Conservation (phyloP, 1,139 yeast species). For the Hemisphaericaspora xylofermentans region DNA sequence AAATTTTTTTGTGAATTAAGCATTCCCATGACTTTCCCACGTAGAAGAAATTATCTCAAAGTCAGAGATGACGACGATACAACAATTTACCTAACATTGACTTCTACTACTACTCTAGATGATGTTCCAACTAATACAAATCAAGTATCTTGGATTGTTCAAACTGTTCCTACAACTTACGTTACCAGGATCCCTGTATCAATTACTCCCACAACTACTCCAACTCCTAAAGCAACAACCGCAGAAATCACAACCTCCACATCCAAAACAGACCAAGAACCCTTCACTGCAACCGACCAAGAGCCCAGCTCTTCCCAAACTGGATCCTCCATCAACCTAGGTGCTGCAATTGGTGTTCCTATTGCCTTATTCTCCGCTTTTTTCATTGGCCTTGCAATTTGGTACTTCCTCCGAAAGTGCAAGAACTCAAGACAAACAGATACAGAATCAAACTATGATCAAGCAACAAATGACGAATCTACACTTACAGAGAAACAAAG, state of each 20-base stretch:
- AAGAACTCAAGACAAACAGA: constrained; percentile 14
- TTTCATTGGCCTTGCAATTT: constrained; percentile 22
- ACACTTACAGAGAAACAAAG: not conserved
- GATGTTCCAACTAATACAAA: constrained; percentile 5
- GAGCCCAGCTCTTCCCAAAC: constrained; percentile 3
- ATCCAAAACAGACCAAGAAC: not conserved
- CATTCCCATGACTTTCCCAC: not conserved
- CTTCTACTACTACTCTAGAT: constrained; percentile 20
- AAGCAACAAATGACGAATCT: not conserved
- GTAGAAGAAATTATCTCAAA: constrained; percentile 2
- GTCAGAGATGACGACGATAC: constrained; percentile 9
- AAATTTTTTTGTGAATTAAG: too few species aligned
- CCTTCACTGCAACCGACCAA: too few species aligned
- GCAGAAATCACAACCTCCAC: constrained; percentile 4
- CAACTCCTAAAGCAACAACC: constrained; percentile 4
- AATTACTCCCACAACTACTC: not conserved
- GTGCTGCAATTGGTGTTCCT: constrained; percentile 47
- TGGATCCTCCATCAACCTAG: constrained; percentile 26
- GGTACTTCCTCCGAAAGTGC: constrained; percentile 22
- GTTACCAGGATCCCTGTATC: constrained; percentile 5
- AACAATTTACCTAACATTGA: constrained; percentile 19
- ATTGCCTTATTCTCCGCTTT: constrained; percentile 32
- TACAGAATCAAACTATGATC: constrained; percentile 7
- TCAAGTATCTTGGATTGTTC: constrained; percentile 1
- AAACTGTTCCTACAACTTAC: not conserved